Percentiles rank a stretch among this genome's conserved stretches.
Evolutionary conservation across 495 filamentous ascomycete species (phyloP).

Genomic region (Penicillium dipodomyicola): DNA sequence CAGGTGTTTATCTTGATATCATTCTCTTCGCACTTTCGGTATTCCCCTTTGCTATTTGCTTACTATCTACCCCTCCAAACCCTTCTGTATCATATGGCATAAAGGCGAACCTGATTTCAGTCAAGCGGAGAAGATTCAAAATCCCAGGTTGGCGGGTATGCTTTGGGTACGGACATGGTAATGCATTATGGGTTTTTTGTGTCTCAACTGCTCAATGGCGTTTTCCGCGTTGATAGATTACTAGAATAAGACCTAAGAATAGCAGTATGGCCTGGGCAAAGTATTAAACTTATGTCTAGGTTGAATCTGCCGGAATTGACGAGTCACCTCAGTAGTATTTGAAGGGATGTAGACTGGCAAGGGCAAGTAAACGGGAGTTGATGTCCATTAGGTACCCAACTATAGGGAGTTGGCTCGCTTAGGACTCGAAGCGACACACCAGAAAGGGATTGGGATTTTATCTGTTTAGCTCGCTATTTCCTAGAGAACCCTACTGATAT

Average conservation of each 20-base stretch:
- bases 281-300: no score
- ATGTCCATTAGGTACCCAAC: no score
- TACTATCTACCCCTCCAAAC: background rate
- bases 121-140: background rate
- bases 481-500: no score
- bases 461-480: no score
- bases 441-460: no score
- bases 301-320: no score
- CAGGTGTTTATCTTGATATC: conserved; percentile 1
- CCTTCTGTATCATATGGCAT: conserved; percentile 25
- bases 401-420: background rate
- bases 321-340: no score
- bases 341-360: no score
- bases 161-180: background rate
- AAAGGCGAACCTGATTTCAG: conserved; percentile 4
- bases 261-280: background rate
- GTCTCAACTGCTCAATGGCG: background rate
- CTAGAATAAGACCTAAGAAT: background rate
- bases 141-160: background rate
- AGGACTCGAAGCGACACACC: background rate
- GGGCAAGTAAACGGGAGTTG: no score
- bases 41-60: conserved; percentile 2
- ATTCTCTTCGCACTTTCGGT: background rate
- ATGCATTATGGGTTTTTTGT: background rate
- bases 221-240: background rate